phyloP scores from a whole-genome alignment of 75 land plant species.

The Larix kaempferi region DNA sequence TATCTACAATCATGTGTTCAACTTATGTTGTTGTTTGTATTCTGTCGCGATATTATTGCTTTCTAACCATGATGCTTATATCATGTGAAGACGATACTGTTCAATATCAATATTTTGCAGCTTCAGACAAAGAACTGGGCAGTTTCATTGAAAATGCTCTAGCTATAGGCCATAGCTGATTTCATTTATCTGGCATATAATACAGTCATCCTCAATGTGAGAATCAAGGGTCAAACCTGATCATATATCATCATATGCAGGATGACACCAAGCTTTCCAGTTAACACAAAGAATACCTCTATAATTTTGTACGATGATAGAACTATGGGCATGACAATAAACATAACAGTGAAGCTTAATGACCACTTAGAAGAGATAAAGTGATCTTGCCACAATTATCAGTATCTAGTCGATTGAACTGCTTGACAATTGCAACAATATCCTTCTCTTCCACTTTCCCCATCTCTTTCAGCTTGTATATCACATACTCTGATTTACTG shows the following conservation, averaged over 20 bases:
- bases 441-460: slow-evolving; percentile 51
- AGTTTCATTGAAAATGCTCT: background rate
- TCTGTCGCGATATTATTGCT: no score
- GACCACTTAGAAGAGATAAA: slow-evolving; percentile 33
- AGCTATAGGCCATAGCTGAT: background rate
- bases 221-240: background rate
- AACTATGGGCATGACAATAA: background rate
- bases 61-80: no score
- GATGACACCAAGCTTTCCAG: background rate
- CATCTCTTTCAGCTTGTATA: slow-evolving; percentile 73
- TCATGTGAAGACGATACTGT: no score
- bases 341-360: background rate
- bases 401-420: slow-evolving; percentile 55
- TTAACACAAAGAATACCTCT: background rate
- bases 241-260: slow-evolving; percentile 1
- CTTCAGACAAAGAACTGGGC: background rate
- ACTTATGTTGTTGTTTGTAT: no score
- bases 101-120: no score
- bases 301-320: background rate
- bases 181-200: slow-evolving; percentile 5
- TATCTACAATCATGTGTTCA: no score
- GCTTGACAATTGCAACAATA: slow-evolving; percentile 44
- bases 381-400: slow-evolving; percentile 67
- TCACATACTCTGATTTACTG: slow-evolving; percentile 77
- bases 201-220: slow-evolving; percentile 5